Evolutionary conservation across 176 grass and related monocot genomes (phyloP).

Genomic region (Aegilops speltoides): DNA sequence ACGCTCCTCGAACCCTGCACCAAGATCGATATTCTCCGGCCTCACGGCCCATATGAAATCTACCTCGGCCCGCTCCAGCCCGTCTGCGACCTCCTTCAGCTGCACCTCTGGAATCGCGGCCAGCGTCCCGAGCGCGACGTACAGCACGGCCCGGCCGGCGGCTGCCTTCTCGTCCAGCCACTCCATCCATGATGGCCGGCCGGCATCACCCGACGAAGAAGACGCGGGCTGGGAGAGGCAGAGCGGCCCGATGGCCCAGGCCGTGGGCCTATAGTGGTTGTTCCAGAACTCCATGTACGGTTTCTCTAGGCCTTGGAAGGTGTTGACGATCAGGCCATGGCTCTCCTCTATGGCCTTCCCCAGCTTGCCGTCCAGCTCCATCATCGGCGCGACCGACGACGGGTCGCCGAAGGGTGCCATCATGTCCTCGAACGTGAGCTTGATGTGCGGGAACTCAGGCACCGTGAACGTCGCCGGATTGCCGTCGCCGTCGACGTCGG

Average conservation of each 20-base stretch:
- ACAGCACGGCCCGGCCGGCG: slow-evolving; percentile 38
- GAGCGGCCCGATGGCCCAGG: slow-evolving; percentile 50
- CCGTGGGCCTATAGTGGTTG: background rate
- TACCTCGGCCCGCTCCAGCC: slow-evolving; percentile 35
- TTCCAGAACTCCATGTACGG: slow-evolving; percentile 51
- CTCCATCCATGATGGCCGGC: slow-evolving; percentile 21
- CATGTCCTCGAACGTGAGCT: slow-evolving; percentile 49
- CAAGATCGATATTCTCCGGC: slow-evolving; percentile 12
- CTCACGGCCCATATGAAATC: slow-evolving; percentile 61
- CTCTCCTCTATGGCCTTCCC: background rate
- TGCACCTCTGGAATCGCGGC: slow-evolving; percentile 24
- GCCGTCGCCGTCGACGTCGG: background rate
- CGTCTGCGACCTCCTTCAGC: slow-evolving; percentile 39
- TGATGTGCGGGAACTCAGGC: slow-evolving; percentile 52
- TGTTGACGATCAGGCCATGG: slow-evolving; percentile 44
- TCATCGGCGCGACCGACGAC: slow-evolving; percentile 26
- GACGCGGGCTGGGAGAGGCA: slow-evolving; percentile 18
- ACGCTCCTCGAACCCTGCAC: slow-evolving; percentile 35
- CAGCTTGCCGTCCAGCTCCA: slow-evolving; percentile 39
- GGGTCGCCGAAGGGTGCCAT: slow-evolving; percentile 55
- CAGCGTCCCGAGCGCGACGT: slow-evolving; percentile 56
- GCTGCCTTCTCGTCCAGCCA: slow-evolving; percentile 50
- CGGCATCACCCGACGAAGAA: too few species aligned
- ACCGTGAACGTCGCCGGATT: slow-evolving; percentile 44
- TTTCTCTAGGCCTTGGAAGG: slow-evolving; percentile 49